Evolutionary conservation across 2,329 filamentous ascomycete species (phyloP).

Genomic region (Cladosporium sp.): DNA sequence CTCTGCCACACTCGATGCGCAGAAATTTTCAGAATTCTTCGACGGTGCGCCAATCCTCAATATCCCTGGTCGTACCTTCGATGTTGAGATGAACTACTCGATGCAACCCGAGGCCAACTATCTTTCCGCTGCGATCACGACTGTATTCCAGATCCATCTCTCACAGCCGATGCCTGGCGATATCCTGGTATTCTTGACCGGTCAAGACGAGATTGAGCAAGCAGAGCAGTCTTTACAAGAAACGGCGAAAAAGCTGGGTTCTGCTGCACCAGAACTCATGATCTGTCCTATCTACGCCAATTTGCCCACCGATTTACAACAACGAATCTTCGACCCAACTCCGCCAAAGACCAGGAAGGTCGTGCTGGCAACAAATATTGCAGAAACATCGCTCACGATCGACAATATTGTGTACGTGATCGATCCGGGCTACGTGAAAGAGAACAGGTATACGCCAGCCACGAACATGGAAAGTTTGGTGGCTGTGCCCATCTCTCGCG

Average conservation of each 20-base stretch:
- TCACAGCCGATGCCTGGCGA: constrained; percentile 74
- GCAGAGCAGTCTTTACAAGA: constrained; percentile 80
- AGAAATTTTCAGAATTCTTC: constrained; percentile 89
- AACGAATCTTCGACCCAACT: constrained; percentile 91
- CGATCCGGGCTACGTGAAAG: constrained; percentile 91
- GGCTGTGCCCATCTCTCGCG: constrained; percentile 84
- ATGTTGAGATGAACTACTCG: constrained; percentile 88
- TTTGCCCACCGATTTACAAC: constrained; percentile 81
- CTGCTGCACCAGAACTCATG: constrained; percentile 77
- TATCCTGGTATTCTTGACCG: constrained; percentile 90
- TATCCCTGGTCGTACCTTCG: constrained; percentile 82
- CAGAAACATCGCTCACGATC: constrained; percentile 91
- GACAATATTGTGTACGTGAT: constrained; percentile 96
- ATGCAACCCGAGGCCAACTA: constrained; percentile 92
- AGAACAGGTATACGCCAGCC: constrained; percentile 86
- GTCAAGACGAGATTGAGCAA: constrained; percentile 92
- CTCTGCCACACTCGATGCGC: constrained; percentile 89
- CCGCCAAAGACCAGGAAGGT: constrained; percentile 83
- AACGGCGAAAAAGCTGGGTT: constrained; percentile 80
- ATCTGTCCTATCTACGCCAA: constrained; percentile 94
- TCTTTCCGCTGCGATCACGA: constrained; percentile 83
- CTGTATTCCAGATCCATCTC: constrained; percentile 91
- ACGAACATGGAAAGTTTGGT: constrained; percentile 91
- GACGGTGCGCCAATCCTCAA: constrained; percentile 92
- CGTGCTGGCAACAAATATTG: constrained; percentile 92